These are phyloP conservation scores for Rossbeevera mucosa DNA, from an alignment of 768 basidiomycete species.

Conservation along the genomic window DNA sequence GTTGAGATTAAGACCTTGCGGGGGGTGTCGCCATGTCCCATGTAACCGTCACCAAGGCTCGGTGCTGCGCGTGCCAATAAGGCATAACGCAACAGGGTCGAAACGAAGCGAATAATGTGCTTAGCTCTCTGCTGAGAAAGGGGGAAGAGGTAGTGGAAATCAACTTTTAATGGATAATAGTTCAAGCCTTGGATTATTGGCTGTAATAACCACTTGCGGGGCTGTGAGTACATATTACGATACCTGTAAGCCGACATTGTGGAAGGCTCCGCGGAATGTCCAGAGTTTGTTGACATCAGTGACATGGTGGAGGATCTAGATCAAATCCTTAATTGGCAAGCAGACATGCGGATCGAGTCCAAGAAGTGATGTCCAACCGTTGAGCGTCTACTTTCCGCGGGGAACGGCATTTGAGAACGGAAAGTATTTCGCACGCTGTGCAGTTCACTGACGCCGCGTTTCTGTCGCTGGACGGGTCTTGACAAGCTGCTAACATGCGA, in stretches of 20 bases:
- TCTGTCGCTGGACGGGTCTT: not conserved
- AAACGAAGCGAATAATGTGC: not conserved
- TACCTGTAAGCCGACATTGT: not conserved
- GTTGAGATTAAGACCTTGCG: constrained; percentile 6
- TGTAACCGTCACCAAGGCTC: not conserved
- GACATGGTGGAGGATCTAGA: not conserved
- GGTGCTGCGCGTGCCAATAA: not conserved
- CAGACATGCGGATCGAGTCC: not conserved
- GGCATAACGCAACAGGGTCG: not conserved
- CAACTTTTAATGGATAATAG: not conserved
- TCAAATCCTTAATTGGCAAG: not conserved
- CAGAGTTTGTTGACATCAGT: not conserved
- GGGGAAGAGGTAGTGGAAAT: not conserved
- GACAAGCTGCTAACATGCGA: constrained; percentile 20
- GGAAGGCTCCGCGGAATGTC: constrained; percentile 6
- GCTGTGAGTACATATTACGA: not conserved
- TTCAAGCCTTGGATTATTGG: not conserved
- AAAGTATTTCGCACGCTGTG: constrained; percentile 14
- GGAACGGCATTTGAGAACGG: not conserved
- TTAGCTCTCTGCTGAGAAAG: not conserved
- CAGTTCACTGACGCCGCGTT: not conserved
- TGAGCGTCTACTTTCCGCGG: too few relatives aligned
- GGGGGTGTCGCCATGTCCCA: not conserved
- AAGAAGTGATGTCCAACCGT: not conserved
- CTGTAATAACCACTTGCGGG: not conserved